A percentile compares a stretch with the other conserved stretches of the same genome.
These are phyloP conservation scores for Delphinella strobiligena DNA, from an alignment of 2,329 filamentous ascomycete species.

Conservation along the genomic window DNA sequence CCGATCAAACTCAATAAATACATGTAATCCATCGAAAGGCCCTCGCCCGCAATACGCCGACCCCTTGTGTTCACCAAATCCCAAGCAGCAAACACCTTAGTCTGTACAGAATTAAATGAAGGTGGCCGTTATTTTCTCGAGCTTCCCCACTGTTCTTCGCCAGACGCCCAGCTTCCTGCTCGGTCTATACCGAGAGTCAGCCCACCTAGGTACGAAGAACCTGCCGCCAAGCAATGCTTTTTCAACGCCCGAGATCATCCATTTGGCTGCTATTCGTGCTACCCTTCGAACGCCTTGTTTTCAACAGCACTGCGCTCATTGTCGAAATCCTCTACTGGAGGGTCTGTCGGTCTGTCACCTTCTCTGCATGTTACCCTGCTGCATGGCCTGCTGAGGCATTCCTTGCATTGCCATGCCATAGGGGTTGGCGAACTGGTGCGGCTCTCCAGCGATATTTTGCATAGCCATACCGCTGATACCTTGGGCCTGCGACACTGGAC, in stretches of 20 bases:
- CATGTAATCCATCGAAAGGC: background rate
- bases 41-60: background rate
- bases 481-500: conserved; percentile 81
- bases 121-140: background rate
- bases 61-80: background rate
- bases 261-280: too few relatives aligned
- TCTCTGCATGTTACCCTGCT: conserved; percentile 23
- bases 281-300: conserved; percentile 7
- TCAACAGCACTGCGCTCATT: too few relatives aligned
- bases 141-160: too few relatives aligned
- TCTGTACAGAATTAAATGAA: background rate
- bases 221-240: too few relatives aligned
- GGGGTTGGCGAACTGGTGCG: conserved; percentile 32
- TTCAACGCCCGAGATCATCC: too few relatives aligned
- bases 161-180: too few relatives aligned
- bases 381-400: conserved; percentile 19
- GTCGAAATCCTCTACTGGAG: too few relatives aligned
- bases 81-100: background rate
- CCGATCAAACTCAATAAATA: background rate
- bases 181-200: too few relatives aligned
- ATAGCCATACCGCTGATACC: conserved; percentile 46
- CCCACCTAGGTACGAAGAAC: too few relatives aligned
- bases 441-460: conserved; percentile 35
- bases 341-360: too few relatives aligned
- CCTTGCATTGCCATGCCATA: conserved; percentile 35